Base-by-base conservation (phyloP, 106 monocot genomes). In the Dendrobium huoshanense region DNA sequence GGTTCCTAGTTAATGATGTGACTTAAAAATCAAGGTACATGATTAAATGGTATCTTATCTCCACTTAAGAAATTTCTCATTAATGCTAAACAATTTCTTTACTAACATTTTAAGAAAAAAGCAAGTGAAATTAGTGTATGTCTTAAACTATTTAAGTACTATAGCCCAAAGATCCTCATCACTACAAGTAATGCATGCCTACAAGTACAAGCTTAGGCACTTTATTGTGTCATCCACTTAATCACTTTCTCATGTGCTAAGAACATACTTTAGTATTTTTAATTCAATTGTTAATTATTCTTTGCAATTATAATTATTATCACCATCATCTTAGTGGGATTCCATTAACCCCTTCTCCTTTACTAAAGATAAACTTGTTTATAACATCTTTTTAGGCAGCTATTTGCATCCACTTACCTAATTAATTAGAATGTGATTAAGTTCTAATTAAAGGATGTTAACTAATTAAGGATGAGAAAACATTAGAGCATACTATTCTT, bases 181-280 rank as follows among this genome's bases (percentile, higher is more conserved):
- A 61, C 61, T 22, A n/a, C 5, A 61, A 7, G 19, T 61, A 61
- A 22, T 61, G 61, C 61, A 61, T 61, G 61, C 61, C 61, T 61
- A 61, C 61, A 61, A 61, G 61, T 61, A 61, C 61, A 61, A 61
- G 22, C n/a, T 61, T n/a, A 61, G 20, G n/a, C 61, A 61, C 61
- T 22, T 61, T 61, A 61, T 61, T 61, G n/a, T 20, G 22, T 22
- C 61, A 61, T 61, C 61, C 22, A 22, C 61, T 61, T n/a, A 22
- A 61, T 61, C 61, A 61, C 61, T 61, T 19, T 19, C n/a, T 19
- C 61, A 61, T 61, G 22, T n/a, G 61, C 61, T n/a, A n/a, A 61
- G 20, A 61, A n/a, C 5, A 22, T 22, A 22, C 22, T 61, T 61
- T 22, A 22, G n/a, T 61, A n/a, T 61, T 61, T n/a, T 61, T 61